These are phyloP conservation scores for Azolla pinnata DNA, from an alignment of 75 land plant genomes.

Conservation along the genomic window DNA sequence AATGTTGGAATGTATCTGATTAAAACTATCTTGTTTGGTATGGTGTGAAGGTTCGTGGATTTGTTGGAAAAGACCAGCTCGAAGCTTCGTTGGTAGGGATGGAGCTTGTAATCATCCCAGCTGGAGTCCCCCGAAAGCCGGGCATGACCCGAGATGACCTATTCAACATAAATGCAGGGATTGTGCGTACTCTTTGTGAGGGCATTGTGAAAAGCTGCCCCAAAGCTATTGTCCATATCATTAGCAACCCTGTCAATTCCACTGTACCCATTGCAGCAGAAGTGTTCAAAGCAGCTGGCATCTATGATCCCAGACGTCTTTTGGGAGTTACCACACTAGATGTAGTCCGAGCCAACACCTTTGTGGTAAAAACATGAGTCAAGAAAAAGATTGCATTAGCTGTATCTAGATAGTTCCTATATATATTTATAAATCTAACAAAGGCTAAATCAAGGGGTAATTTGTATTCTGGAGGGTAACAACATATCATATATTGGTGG, in stretches of 20 bases:
- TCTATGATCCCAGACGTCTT: slow-evolving; percentile 77
- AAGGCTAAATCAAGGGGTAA: too few relatives aligned
- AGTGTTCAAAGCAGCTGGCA: slow-evolving; percentile 89
- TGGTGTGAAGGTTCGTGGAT: slow-evolving; percentile 73
- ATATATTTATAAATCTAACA: too few relatives aligned
- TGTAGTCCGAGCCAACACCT: slow-evolving; percentile 96
- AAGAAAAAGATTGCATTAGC: neutral
- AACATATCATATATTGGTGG: too few relatives aligned
- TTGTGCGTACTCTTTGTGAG: slow-evolving; percentile 81
- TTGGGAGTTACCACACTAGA: slow-evolving; percentile 95
- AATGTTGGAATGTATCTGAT: too few relatives aligned
- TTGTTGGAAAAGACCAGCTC: slow-evolving; percentile 69
- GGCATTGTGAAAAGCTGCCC: slow-evolving; percentile 84
- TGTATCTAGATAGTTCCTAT: neutral
- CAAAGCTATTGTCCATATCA: slow-evolving; percentile 74
- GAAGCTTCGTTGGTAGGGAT: slow-evolving; percentile 74
- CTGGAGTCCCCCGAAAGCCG: slow-evolving; percentile 95
- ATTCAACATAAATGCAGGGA: slow-evolving; percentile 98
- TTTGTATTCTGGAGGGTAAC: too few relatives aligned
- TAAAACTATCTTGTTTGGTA: too few relatives aligned
- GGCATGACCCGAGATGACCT: slow-evolving; percentile 98
- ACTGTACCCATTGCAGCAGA: slow-evolving; percentile 98
- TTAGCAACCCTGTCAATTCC: slow-evolving; percentile 97
- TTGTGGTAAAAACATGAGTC: slow-evolving; percentile 59
- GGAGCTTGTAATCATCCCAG: slow-evolving; percentile 95